Percentiles rank a stretch among this genome's conserved stretches.
Evolutionary conservation across 1,284 basidiomycete species (phyloP).

Genomic region (Leccinum subrobustum): DNA sequence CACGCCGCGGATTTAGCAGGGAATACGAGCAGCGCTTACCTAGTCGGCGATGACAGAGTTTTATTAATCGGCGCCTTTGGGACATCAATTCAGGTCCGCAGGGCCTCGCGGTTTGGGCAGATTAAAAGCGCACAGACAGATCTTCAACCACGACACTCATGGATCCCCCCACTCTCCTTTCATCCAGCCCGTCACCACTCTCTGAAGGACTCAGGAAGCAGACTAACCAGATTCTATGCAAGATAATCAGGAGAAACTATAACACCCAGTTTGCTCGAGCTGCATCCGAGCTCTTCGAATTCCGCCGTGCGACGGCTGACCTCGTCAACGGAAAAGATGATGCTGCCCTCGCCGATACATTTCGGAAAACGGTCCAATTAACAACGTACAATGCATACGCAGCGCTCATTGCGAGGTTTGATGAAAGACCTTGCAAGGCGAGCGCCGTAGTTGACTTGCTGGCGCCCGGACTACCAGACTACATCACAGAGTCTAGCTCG

Average conservation of each 20-base stretch:
- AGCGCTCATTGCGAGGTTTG: constrained; percentile 8
- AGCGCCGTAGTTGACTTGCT: constrained; percentile 1
- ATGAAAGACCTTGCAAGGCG: constrained; percentile 10
- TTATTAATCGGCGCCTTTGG: neutral
- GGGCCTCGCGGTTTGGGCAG: neutral
- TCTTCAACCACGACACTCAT: neutral
- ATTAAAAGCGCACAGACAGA: neutral
- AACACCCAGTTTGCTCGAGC: neutral
- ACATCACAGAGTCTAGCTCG: neutral
- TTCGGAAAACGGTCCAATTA: constrained; percentile 5
- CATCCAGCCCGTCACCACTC: neutral
- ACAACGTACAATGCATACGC: constrained; percentile 13
- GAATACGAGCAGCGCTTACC: neutral
- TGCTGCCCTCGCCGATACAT: neutral
- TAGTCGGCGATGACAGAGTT: neutral
- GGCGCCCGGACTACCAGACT: neutral
- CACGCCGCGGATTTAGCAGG: neutral
- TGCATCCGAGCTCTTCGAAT: constrained; percentile 3
- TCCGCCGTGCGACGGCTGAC: constrained; percentile 1
- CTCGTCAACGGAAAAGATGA: neutral
- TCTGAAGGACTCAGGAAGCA: neutral
- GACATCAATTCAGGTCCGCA: neutral
- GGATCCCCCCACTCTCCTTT: neutral
- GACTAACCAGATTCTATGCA: neutral
- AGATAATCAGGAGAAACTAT: constrained; percentile 6